Percentiles rank a stretch among this genome's conserved stretches.
phyloP scores from a whole-genome alignment of 306 rosid genomes.

The Cucurbita pepo region DNA sequence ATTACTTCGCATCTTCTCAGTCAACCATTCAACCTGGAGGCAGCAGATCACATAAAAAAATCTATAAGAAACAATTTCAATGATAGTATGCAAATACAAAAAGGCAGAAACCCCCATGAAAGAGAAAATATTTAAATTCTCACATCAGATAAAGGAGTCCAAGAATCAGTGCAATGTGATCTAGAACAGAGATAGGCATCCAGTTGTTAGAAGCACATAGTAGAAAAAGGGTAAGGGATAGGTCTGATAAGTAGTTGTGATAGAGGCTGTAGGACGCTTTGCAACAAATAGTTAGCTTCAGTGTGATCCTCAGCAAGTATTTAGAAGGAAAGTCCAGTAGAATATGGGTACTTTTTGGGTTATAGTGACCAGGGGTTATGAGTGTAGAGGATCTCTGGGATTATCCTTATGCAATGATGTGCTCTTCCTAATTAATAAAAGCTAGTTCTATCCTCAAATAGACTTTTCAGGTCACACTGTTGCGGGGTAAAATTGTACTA shows the following conservation, averaged over 20 bases:
- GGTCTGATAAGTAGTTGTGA: not conserved
- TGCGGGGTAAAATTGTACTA: not conserved
- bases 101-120: not conserved
- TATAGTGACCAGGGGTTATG: not conserved
- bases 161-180: not conserved
- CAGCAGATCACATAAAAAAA: not conserved
- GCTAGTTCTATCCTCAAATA: not conserved
- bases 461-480: not conserved
- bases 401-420: not conserved
- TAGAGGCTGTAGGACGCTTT: not conserved
- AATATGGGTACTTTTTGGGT: not conserved
- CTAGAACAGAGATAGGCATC: not conserved
- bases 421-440: not conserved
- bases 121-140: no score
- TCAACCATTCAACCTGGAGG: slow-evolving; percentile 88
- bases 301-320: not conserved
- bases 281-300: not conserved
- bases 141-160: not conserved
- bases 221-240: not conserved
- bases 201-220: not conserved
- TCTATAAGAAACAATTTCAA: not conserved
- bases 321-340: no score
- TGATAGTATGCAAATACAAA: not conserved
- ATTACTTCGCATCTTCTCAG: slow-evolving; percentile 89
- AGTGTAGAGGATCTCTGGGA: not conserved